phyloP scores from a whole-genome alignment of 768 basidiomycete species.

The Amanita molliuscula region DNA sequence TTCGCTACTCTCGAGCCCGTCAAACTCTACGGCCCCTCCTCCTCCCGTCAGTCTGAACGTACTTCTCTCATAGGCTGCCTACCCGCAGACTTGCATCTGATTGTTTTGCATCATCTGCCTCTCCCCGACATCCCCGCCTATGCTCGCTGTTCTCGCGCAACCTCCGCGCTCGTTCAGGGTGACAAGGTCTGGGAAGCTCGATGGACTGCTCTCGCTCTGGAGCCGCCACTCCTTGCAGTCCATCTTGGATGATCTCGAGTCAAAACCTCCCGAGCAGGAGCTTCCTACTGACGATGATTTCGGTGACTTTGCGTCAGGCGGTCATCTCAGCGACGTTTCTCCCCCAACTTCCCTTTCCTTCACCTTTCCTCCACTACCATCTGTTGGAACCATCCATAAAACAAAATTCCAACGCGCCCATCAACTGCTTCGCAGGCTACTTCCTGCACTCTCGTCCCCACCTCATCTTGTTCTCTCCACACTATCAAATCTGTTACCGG shows the following conservation, averaged over 20 bases:
- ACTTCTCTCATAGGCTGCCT: slow-evolving; percentile 59
- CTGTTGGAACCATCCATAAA: slow-evolving; percentile 30
- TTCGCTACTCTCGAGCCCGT: slow-evolving; percentile 80
- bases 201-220: slow-evolving; percentile 43
- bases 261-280: slow-evolving; percentile 21
- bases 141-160: slow-evolving; percentile 53
- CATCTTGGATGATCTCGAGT: slow-evolving; percentile 54
- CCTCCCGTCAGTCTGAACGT: background rate
- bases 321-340: slow-evolving; percentile 30
- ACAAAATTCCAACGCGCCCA: slow-evolving; percentile 61
- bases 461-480: slow-evolving; percentile 60
- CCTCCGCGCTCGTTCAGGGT: slow-evolving; percentile 51
- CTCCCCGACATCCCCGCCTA: slow-evolving; percentile 77
- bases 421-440: slow-evolving; percentile 48
- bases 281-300: slow-evolving; percentile 73
- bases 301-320: slow-evolving; percentile 65
- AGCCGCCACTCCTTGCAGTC: slow-evolving; percentile 28
- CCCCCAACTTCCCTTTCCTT: slow-evolving; percentile 5
- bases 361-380: slow-evolving; percentile 7
- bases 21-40: slow-evolving; percentile 31
- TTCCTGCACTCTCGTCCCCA: slow-evolving; percentile 45
- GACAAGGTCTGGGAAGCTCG: slow-evolving; percentile 73
- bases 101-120: slow-evolving; percentile 64
- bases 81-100: slow-evolving; percentile 66
- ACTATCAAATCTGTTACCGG: slow-evolving; percentile 33